Conservation (phyloP, 495 filamentous ascomycete species). For the Achaetomiella virescens region DNA sequence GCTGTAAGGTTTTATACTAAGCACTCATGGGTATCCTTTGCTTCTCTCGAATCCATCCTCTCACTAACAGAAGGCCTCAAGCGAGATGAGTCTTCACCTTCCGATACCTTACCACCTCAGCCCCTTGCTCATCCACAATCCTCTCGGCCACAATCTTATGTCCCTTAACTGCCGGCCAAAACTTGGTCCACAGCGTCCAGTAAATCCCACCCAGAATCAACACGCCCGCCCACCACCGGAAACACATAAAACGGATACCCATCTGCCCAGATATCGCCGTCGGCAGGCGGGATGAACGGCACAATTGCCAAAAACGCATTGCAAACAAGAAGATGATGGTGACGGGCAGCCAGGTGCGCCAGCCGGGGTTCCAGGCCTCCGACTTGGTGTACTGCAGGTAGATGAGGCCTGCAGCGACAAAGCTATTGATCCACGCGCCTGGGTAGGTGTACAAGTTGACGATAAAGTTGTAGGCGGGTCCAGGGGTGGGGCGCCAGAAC, state of each 20-base stretch:
- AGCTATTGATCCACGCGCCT: constrained; percentile 42
- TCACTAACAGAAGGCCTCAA: too few species aligned
- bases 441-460: constrained; percentile 41
- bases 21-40: too few species aligned
- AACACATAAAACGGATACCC: constrained; percentile 48
- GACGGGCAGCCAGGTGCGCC: constrained; percentile 42
- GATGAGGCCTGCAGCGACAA: constrained; percentile 52
- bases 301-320: constrained; percentile 47
- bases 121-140: constrained; percentile 39
- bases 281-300: constrained; percentile 44
- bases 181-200: constrained; percentile 46
- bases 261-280: constrained; percentile 43
- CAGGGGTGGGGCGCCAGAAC: too few species aligned
- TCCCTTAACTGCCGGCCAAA: constrained; percentile 44
- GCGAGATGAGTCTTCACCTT: constrained; percentile 23
- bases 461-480: constrained; percentile 35
- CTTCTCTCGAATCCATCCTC: too few species aligned
- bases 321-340: constrained; percentile 42
- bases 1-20: too few species aligned
- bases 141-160: constrained; percentile 43
- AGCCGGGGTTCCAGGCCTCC: constrained; percentile 39
- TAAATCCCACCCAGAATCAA: constrained; percentile 43
- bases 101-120: constrained; percentile 37
- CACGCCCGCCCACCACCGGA: constrained; percentile 46
- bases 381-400: constrained; percentile 37